Percentiles rank a stretch among this genome's conserved stretches.
These are phyloP conservation scores for Pseudofabraea citricarpa DNA, from an alignment of 2,329 filamentous ascomycete species.

Conservation along the genomic window DNA sequence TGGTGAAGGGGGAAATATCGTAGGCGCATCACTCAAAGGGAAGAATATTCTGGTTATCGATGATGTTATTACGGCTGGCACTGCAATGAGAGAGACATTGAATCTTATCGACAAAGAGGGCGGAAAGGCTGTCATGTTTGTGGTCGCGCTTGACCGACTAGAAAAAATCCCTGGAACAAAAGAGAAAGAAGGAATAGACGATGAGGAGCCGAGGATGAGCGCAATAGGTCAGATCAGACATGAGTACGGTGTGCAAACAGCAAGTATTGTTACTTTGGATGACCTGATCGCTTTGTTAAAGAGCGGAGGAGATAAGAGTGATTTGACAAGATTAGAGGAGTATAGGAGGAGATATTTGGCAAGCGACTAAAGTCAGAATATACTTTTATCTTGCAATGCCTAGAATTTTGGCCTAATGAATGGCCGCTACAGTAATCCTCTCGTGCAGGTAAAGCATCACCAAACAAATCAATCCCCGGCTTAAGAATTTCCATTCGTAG, in stretches of 20 bases:
- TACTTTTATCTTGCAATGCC: too few relatives aligned
- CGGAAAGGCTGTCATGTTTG: slow-evolving; percentile 77
- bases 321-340: slow-evolving; percentile 65
- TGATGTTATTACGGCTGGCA: slow-evolving; percentile 94
- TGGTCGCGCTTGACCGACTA: slow-evolving; percentile 83
- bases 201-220: slow-evolving; percentile 62
- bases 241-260: slow-evolving; percentile 78
- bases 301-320: slow-evolving; percentile 53
- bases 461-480: too few relatives aligned
- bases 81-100: slow-evolving; percentile 88
- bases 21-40: slow-evolving; percentile 77
- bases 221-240: slow-evolving; percentile 82
- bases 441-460: too few relatives aligned
- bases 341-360: slow-evolving; percentile 66
- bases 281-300: slow-evolving; percentile 73
- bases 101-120: slow-evolving; percentile 83
- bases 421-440: too few relatives aligned
- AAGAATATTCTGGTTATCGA: slow-evolving; percentile 87
- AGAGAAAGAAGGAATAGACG: too few relatives aligned
- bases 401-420: too few relatives aligned
- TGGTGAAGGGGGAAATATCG: slow-evolving; percentile 89
- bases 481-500: too few relatives aligned
- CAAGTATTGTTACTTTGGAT: slow-evolving; percentile 77
- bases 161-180: slow-evolving; percentile 69
- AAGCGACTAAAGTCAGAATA: slow-evolving; percentile 42